Evolutionary conservation across 1,284 basidiomycete genomes (phyloP).

Genomic region (Microbotryomycetes sp.): DNA sequence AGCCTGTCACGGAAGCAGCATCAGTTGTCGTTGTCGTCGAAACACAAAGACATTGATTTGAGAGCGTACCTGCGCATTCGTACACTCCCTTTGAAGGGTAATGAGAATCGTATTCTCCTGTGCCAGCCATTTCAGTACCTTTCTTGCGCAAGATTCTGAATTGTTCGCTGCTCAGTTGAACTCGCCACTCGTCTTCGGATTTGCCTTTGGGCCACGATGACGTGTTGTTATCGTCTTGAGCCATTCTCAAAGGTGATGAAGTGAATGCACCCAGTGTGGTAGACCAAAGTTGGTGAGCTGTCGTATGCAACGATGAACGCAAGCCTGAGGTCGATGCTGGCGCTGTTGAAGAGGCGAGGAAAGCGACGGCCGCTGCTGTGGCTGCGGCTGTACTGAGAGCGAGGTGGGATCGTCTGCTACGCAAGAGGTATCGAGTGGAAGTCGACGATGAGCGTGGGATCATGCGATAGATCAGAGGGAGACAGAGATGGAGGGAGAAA

Average conservation of each 20-base stretch:
- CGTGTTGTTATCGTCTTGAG: not conserved
- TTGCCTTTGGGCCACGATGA: constrained; percentile 8
- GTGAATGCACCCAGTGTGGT: not conserved
- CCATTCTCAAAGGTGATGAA: not conserved
- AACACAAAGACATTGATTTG: not conserved
- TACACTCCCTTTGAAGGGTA: constrained; percentile 34
- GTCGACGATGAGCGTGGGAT: too few relatives aligned
- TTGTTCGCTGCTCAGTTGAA: constrained; percentile 25
- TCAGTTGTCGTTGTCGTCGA: not conserved
- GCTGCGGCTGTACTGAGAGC: too few relatives aligned
- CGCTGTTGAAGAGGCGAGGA: constrained; percentile 5
- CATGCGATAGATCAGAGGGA: too few relatives aligned
- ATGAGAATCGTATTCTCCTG: constrained; percentile 44
- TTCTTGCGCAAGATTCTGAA: constrained; percentile 43
- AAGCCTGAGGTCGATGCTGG: constrained; percentile 7
- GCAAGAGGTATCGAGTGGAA: too few relatives aligned
- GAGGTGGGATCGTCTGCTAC: too few relatives aligned
- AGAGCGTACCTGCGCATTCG: constrained; percentile 26
- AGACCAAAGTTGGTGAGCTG: not conserved
- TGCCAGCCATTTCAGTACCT: constrained; percentile 44
- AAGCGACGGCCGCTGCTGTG: not conserved
- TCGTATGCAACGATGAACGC: constrained; percentile 7
- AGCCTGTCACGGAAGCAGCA: not conserved
- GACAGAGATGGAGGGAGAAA: too few relatives aligned
- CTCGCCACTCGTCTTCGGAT: constrained; percentile 21